Conservation (phyloP, 2,329 filamentous ascomycete species). For the Macrophomina tecta region DNA sequence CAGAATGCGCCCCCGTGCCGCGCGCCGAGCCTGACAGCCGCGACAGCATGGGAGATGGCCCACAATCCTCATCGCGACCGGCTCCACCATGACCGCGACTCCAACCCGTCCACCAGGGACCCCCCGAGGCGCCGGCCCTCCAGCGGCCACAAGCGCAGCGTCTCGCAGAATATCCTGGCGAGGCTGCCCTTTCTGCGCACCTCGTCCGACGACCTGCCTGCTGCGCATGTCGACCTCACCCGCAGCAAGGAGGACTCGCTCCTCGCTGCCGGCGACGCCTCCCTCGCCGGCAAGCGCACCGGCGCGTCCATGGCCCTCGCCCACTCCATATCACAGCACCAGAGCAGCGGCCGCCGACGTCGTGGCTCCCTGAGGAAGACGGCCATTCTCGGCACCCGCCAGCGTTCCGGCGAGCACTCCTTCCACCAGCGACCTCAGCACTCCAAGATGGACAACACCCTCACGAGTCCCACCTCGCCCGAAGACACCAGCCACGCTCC, state of each 20-base stretch:
- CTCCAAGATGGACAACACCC: conserved; percentile 26
- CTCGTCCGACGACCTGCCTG: conserved; percentile 42
- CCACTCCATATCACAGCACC: conserved; percentile 51
- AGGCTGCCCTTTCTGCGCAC: conserved; percentile 72
- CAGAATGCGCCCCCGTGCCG: conserved; percentile 8
- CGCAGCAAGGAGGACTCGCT: conserved; percentile 29
- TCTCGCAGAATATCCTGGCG: conserved; percentile 71
- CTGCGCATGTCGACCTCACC: conserved; percentile 23
- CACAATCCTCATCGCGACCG: conserved; percentile 10
- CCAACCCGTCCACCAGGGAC: not conserved
- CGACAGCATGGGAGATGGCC: conserved; percentile 37
- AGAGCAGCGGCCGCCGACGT: conserved; percentile 62
- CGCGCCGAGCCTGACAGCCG: not conserved
- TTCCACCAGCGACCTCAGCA: conserved; percentile 10
- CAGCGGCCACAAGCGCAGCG: conserved; percentile 57
- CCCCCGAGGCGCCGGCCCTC: conserved; percentile 3
- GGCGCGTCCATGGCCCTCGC: conserved; percentile 40
- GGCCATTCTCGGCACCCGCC: conserved; percentile 73
- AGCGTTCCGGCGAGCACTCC: conserved; percentile 33
- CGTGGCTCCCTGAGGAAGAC: conserved; percentile 88
- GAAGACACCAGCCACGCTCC: conserved; percentile 30
- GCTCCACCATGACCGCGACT: conserved; percentile 6
- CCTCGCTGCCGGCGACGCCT: not conserved
- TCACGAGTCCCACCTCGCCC: conserved; percentile 29
- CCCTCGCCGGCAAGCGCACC: conserved; percentile 45